Evolutionary conservation across 1,139 yeast species (phyloP).

Genomic region (Scheffersomyces quercinus): DNA sequence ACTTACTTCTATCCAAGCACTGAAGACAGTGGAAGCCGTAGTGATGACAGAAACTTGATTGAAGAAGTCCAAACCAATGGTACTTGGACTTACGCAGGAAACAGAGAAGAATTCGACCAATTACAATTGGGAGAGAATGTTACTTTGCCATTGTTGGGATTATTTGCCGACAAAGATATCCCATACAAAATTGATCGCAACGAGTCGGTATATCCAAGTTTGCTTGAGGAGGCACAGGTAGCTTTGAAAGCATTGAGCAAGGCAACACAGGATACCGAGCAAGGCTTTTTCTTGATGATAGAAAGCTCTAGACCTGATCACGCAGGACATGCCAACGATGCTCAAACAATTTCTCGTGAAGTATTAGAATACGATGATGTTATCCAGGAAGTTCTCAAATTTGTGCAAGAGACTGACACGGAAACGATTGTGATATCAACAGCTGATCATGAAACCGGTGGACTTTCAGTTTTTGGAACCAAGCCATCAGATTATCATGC

Average conservation of each 20-base stretch:
- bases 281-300: conserved; percentile 77
- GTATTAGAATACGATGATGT: conserved; percentile 77
- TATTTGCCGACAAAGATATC: conserved; percentile 69
- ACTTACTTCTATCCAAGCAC: conserved; percentile 62
- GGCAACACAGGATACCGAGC: conserved; percentile 66
- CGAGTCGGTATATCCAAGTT: conserved; percentile 59
- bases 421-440: conserved; percentile 78
- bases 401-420: conserved; percentile 59
- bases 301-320: conserved; percentile 93
- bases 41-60: conserved; percentile 63
- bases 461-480: conserved; percentile 80
- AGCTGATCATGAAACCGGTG: conserved; percentile 93
- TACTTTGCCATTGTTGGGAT: conserved; percentile 67
- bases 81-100: conserved; percentile 63
- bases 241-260: conserved; percentile 65
- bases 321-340: conserved; percentile 88
- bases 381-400: conserved; percentile 65
- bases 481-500: conserved; percentile 44
- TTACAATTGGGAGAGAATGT: conserved; percentile 58
- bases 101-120: conserved; percentile 55
- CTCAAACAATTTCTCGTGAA: conserved; percentile 83
- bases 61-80: conserved; percentile 58
- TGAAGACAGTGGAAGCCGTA: conserved; percentile 59
- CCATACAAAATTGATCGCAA: conserved; percentile 81
- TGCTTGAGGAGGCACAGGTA: conserved; percentile 69